These are phyloP conservation scores for Populus hybrid DNA, from an alignment of 441 rosid species.

Conservation along the genomic window DNA sequence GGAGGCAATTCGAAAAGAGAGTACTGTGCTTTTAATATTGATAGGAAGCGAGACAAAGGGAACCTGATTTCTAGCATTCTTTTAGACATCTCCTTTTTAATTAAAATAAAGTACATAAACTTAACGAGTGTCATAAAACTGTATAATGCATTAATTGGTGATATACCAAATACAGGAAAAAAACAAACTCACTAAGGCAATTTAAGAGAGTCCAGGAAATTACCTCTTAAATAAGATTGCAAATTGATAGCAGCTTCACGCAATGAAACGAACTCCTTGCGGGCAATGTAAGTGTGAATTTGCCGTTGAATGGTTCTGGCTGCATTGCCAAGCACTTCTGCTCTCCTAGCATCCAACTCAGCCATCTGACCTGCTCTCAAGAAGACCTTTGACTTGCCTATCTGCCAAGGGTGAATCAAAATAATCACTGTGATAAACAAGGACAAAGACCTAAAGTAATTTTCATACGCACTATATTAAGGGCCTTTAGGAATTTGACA, in stretches of 20 bases:
- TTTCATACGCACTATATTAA: neutral
- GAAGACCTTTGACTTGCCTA: conserved; percentile 88
- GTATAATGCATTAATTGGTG: neutral
- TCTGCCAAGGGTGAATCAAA: conserved; percentile 38
- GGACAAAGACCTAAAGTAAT: neutral
- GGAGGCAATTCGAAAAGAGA: neutral
- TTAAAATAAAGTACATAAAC: neutral
- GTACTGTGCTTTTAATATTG: neutral
- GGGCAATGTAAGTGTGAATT: conserved; percentile 66
- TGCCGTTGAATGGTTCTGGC: conserved; percentile 86
- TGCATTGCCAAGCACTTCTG: conserved; percentile 94
- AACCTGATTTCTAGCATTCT: neutral
- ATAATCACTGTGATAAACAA: neutral
- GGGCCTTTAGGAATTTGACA: neutral
- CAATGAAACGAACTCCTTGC: conserved; percentile 66
- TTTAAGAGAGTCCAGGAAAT: conserved; percentile 10
- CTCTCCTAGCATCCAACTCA: conserved; percentile 93
- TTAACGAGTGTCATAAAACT: neutral
- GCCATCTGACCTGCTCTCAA: conserved; percentile 99
- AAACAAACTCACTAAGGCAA: neutral
- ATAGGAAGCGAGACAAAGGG: neutral
- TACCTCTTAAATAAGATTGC: conserved; percentile 85
- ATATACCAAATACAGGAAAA: neutral
- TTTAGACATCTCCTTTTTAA: neutral
- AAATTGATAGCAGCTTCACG: conserved; percentile 69